Evolutionary conservation across 306 rosid species (phyloP), one percentile per base, ranked within the genome.

Genomic region (Citrullus colocynthis): DNA sequence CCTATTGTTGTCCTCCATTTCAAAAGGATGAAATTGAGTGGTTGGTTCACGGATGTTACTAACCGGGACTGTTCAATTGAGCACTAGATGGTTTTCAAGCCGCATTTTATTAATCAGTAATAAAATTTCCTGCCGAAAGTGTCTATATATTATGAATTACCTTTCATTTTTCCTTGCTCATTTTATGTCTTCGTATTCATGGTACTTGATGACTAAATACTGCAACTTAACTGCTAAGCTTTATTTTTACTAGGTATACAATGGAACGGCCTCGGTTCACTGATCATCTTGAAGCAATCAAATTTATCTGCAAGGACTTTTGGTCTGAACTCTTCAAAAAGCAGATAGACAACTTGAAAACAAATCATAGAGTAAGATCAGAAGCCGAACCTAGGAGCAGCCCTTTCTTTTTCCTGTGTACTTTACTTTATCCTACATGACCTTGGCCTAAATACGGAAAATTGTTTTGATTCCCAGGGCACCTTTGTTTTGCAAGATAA

Each of bases 291-390:
- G 99, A 95, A 85, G 97, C 99, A 6, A 95, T 92, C 69, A 95
- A 95, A 86, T 95, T 95, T 87, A 92, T 95, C 80, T 95, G 99
- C 88, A 95, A 95, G 88, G 99, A 95, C 86, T 95, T 95, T 80
- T 95, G 96, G 99, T 92, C 93, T 56, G 99, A 95, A 87, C 92
- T 95, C 61, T 95, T 95, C 83, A 95, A 95, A 90, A 95, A 95
- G 91, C 99, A 95, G 79, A 92, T 95, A 61, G 99, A 95, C 86
- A 92, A 95, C 85, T 89, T 95, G 87, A 95, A 95, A 90, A 95
- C 97, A 72, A 95, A 95, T 60, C 97, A 92, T 83, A 89, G 93
- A 82, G 97, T 91, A 86, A 78, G 80, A 82, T 88, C 36, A 34
- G 3, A 21, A 81, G 74, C 37, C 55, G 75, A 60, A 81, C 75